These are phyloP conservation scores for Capsicum baccatum DNA, from an alignment of 257 asterid genomes.

Conservation along the genomic window DNA sequence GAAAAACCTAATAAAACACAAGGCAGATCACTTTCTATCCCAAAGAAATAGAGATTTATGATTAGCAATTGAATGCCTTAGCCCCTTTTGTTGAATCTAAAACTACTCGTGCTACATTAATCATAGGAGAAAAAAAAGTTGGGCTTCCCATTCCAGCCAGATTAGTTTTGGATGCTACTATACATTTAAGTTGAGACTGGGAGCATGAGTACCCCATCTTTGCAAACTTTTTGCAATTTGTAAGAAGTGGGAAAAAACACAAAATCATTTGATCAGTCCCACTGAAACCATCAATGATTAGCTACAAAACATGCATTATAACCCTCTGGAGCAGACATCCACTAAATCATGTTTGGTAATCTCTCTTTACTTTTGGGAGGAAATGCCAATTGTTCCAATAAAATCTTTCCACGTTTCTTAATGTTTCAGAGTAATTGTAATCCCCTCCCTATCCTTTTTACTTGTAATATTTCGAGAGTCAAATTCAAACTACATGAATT, in stretches of 20 bases:
- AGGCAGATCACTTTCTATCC: not conserved
- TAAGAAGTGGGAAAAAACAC: not conserved
- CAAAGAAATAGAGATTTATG: not conserved
- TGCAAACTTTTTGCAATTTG: not conserved
- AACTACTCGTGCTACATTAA: constrained; percentile 16
- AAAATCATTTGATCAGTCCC: constrained; percentile 26
- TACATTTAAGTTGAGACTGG: constrained; percentile 7
- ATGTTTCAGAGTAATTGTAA: not conserved
- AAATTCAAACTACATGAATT: too few relatives aligned
- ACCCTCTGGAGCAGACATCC: constrained; percentile 15
- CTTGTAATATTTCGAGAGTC: too few relatives aligned
- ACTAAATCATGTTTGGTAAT: constrained; percentile 28
- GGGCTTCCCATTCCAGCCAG: not conserved
- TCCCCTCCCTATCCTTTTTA: too few relatives aligned
- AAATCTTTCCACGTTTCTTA: not conserved
- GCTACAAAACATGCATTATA: constrained; percentile 25
- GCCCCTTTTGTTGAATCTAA: constrained; percentile 27
- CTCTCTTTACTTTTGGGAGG: constrained; percentile 33
- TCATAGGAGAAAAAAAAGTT: not conserved
- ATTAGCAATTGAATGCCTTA: constrained; percentile 14
- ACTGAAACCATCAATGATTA: not conserved
- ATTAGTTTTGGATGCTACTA: constrained; percentile 22
- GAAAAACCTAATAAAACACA: constrained; percentile 8
- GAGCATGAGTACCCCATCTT: constrained; percentile 27
- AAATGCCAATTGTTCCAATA: not conserved